Conservation (phyloP, 768 basidiomycete genomes). For the Strobilomyces dryophilus region DNA sequence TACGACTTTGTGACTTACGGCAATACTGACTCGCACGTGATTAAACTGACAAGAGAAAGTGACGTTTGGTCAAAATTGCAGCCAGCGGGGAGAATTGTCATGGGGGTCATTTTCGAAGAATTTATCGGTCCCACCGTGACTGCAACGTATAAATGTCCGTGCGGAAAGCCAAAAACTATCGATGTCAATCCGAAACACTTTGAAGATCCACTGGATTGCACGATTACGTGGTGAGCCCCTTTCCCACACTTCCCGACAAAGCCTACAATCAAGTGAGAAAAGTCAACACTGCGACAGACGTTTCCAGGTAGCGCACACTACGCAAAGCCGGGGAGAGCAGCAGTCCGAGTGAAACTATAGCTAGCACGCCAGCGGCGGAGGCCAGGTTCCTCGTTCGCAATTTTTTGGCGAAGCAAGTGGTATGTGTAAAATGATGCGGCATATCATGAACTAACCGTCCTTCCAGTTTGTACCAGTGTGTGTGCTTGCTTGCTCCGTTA, state of each 20-base stretch:
- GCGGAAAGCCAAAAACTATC: background rate
- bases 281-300: constrained; percentile 4
- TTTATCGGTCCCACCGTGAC: background rate
- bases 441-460: no score
- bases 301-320: background rate
- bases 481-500: no score
- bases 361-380: background rate
- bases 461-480: no score
- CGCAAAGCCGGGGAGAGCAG: no score
- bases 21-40: background rate
- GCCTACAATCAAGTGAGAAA: background rate
- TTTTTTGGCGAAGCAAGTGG: constrained; percentile 1
- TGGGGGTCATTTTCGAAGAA: constrained; percentile 3
- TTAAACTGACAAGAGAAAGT: background rate
- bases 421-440: no score
- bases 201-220: background rate
- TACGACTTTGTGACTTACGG: constrained; percentile 2
- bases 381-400: constrained; percentile 1
- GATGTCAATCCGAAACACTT: background rate
- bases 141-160: background rate
- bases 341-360: background rate
- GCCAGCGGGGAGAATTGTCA: background rate
- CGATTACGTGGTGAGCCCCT: constrained; percentile 1
- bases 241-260: background rate
- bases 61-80: background rate